Base-by-base conservation (phyloP, 2,329 filamentous ascomycete genomes). In the Coniochaeta ligniaria region DNA sequence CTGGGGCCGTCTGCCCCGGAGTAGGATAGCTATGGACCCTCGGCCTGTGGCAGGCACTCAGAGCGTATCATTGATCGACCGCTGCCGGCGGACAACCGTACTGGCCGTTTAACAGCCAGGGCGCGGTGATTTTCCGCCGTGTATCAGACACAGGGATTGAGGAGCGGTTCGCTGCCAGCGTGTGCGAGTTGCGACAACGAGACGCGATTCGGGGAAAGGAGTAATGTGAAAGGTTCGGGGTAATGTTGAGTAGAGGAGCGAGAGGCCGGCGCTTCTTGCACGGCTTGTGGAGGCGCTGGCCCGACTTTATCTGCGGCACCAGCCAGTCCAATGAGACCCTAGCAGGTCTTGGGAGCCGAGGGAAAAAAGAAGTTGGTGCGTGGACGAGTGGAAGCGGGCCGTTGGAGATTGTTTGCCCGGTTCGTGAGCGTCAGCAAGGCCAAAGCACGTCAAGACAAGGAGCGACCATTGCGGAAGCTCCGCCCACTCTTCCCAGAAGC, bases 171-270 rank as follows among this genome's bases (percentile, higher is more conserved):
- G 43, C 43, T 47, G 24, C 24, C 43, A 57, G 59, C 28, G 60
- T 57, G 56, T 61, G 63, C 16, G n/a, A n/a, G n/a, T n/a, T n/a
- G n/a, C n/a, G 54, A 38, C 58, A 35, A 22, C n/a, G 31, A 57
- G n/a, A 14, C 31, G 54, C 54, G 54, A 16, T 36, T 57, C 54
- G 54, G 54, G 31, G n/a, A 57, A 57, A 38, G 31, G 54, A 24
- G 17, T 9, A 57, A 38, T 36, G 54, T 36, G 31, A 35, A 31
- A 28, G 62, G 68, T 70, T 78, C 76, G 75, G 77, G 76, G 69
- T 77, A 78, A 79, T 79, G 75, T 72, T 79, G 74, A 70, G 73
- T 69, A 74, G 75, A 76, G 67, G 66, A 70, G 66, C 67, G 66
- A 69, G 47, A 62, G 61, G 61, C 50, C 55, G 5, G 17, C 24